Conservation (phyloP, 331 rosid genomes). For the Telfairia occidentalis region DNA sequence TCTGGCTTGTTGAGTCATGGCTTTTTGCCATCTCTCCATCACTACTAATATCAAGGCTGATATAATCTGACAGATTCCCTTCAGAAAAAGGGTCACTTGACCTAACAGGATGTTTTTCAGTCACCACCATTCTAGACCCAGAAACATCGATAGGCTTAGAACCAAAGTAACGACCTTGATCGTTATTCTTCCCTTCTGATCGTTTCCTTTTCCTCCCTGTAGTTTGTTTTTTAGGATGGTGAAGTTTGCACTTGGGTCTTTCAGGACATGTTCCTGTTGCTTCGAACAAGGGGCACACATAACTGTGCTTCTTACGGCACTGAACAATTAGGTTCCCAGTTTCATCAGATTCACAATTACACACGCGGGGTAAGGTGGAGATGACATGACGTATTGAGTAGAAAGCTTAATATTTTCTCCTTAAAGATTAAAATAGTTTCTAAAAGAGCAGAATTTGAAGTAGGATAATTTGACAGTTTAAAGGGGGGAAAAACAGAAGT, state of each 20-base stretch:
- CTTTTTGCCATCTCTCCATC: slow-evolving; percentile 36
- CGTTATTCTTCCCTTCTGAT: slow-evolving; percentile 31
- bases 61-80: slow-evolving; percentile 37
- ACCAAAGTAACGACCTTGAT: slow-evolving; percentile 63
- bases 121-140: slow-evolving; percentile 20
- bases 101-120: slow-evolving; percentile 21
- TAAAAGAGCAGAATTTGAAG: not conserved
- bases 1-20: slow-evolving; percentile 19
- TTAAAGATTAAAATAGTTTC: not conserved
- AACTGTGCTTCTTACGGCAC: slow-evolving; percentile 98
- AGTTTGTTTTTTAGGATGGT: slow-evolving; percentile 54
- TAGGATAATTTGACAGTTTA: not conserved
- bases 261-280: slow-evolving; percentile 66
- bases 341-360: not conserved
- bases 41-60: slow-evolving; percentile 30
- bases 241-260: slow-evolving; percentile 78
- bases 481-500: too few relatives aligned
- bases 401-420: not conserved
- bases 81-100: slow-evolving; percentile 16
- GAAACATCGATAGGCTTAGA: slow-evolving; percentile 21
- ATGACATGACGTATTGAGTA: not conserved
- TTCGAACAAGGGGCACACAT: slow-evolving; percentile 70
- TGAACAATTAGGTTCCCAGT: slow-evolving; percentile 13
- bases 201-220: slow-evolving; percentile 72
- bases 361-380: not conserved